These are phyloP conservation scores for Zygosaccharomyces lentus DNA, from an alignment of 805 yeast species.

Conservation along the genomic window DNA sequence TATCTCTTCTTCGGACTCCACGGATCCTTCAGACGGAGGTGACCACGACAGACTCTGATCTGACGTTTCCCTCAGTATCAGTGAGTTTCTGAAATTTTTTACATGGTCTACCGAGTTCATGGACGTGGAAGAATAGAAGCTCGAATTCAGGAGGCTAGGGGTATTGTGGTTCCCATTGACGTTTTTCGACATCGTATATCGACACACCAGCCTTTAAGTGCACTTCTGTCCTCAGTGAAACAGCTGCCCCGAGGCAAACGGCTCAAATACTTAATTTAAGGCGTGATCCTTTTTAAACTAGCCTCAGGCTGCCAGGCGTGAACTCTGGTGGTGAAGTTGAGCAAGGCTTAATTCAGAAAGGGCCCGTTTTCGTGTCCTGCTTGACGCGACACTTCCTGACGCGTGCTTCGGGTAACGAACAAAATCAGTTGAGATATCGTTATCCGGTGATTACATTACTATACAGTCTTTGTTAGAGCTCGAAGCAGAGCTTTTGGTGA, in stretches of 20 bases:
- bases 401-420: constrained; percentile 7
- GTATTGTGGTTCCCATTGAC: constrained; percentile 6
- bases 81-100: constrained; percentile 32
- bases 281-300: background rate
- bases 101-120: constrained; percentile 32
- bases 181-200: background rate
- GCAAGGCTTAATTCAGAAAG: constrained; percentile 1
- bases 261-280: background rate
- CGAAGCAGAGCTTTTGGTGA: background rate
- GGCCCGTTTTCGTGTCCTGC: constrained; percentile 4
- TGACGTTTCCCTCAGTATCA: constrained; percentile 28
- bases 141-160: constrained; percentile 22
- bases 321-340: background rate
- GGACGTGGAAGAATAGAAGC: constrained; percentile 31
- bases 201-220: background rate
- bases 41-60: constrained; percentile 16
- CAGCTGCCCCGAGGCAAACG: background rate
- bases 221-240: background rate
- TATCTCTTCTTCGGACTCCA: constrained; percentile 2
- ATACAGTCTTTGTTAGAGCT: constrained; percentile 17
- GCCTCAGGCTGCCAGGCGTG: background rate
- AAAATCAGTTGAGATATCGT: background rate
- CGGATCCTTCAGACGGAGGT: constrained; percentile 4
- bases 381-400: constrained; percentile 11
- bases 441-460: constrained; percentile 15